A percentile compares a stretch with the other conserved stretches of the same genome.
phyloP scores from a whole-genome alignment of 148 eudicot species.

The Silene latifolia region DNA sequence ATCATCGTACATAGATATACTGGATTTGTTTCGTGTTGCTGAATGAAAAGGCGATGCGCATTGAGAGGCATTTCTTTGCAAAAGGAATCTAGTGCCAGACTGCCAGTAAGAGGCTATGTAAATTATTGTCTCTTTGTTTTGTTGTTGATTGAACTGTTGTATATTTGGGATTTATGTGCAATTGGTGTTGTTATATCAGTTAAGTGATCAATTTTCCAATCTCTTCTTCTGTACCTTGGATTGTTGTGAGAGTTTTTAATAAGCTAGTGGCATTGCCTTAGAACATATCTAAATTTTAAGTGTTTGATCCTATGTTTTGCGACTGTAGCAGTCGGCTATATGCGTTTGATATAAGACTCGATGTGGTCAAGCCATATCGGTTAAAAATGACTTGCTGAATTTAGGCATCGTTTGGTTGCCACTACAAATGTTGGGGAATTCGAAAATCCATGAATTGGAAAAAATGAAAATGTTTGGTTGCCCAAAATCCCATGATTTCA shows the following conservation, averaged over 20 bases:
- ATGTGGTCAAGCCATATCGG: too few species aligned
- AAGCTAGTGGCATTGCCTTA: neutral
- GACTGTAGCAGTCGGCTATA: too few species aligned
- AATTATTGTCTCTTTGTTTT: slow-evolving; percentile 2
- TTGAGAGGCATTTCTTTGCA: neutral
- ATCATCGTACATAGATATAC: neutral
- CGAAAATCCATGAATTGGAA: too few species aligned
- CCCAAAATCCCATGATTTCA: too few species aligned
- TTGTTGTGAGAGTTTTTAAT: neutral
- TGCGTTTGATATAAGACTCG: too few species aligned
- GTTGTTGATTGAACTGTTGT: neutral
- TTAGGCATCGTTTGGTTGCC: rapidly evolving
- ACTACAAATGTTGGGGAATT: too few species aligned
- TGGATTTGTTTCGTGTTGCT: neutral
- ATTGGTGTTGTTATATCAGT: neutral
- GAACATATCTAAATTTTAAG: too few species aligned
- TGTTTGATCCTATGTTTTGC: too few species aligned
- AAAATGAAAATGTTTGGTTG: too few species aligned
- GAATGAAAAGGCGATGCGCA: neutral
- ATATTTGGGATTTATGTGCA: slow-evolving; percentile 11
- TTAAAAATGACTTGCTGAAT: too few species aligned
- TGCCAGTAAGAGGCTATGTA: slow-evolving; percentile 2
- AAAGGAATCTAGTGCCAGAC: neutral
- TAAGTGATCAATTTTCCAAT: neutral
- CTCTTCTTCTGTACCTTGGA: neutral